Base-by-base conservation (phyloP, 352 stramenopile species). In the Pythium phragmiticola region DNA sequence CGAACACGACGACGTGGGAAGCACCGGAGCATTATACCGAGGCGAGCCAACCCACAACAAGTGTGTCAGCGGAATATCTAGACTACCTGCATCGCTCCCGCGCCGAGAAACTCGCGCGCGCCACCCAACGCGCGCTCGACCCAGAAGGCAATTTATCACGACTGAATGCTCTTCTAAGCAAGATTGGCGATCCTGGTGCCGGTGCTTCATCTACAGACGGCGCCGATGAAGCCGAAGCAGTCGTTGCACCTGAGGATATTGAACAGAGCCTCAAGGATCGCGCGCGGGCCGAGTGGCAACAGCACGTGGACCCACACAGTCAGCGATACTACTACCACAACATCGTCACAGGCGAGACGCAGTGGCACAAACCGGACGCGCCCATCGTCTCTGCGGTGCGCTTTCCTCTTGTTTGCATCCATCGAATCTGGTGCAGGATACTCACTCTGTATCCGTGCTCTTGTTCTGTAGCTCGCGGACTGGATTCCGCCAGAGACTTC, bases 271-370 rank as follows among this genome's bases (percentile, higher is more conserved):
- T 71, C 19, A 63, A 66, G 36, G 59, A 72, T 13, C 53, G 65
- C 8, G 59, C 53, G n/a, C 28, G 53, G 23, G 67, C 75, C 36
- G 77, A 90, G 51, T 96, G 88, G 88, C 81, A 92, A 62, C 86
- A 96, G 57, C 84, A 96, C 66, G 76, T 87, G n/a, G 88, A 96
- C 41, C 74, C 84, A 8, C 80, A 90, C 33, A 85, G 79, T 14
- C 78, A 92, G 65, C 74, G 79, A 16, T 92, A 87, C 66, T 96
- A 93, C 72, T 96, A 93, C 75, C 76, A 93, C 70, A 92, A 96
- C 68, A 69, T 78, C 2, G 73, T 77, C 30, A 95, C 88, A 12
- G 80, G 82, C 7, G 76, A 81, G 47, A 96, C 86, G 4, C 81
- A 94, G 51, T 96, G 86, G 86, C 77, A 78, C 23, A 84, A 88